Percentiles rank a stretch among this genome's conserved stretches.
These are phyloP conservation scores for Ceratonia siliqua DNA, from an alignment of 306 rosid species.

Conservation along the genomic window DNA sequence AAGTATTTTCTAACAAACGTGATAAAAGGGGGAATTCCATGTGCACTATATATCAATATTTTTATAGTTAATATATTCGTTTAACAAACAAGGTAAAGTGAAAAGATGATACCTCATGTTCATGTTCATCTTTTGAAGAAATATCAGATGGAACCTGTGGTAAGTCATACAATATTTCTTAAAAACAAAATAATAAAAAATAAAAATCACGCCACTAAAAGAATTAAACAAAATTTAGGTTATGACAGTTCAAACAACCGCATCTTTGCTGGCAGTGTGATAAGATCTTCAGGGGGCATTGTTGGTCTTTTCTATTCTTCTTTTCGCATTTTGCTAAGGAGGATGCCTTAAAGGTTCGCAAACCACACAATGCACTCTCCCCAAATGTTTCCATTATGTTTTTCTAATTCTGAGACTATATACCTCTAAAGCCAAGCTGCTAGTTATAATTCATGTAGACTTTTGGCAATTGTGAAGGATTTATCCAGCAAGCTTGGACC, in stretches of 20 bases:
- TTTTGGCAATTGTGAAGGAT: not conserved
- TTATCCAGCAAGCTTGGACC: not conserved
- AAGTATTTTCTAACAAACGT: not conserved
- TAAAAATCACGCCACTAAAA: conserved; percentile 1
- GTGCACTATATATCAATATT: not conserved
- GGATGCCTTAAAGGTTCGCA: not conserved
- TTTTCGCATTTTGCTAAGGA: not conserved
- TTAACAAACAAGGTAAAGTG: conserved; percentile 1
- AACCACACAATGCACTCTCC: not conserved
- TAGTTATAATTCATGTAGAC: not conserved
- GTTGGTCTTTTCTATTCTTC: no score
- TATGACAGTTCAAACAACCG: conserved; percentile 1
- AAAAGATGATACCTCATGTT: conserved; percentile 45
- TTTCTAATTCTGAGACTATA: not conserved
- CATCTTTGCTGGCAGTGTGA: conserved; percentile 11
- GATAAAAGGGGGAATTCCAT: not conserved
- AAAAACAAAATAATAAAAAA: not conserved
- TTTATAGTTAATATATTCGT: not conserved
- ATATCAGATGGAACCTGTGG: conserved; percentile 65
- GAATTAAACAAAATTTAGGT: conserved; percentile 22
- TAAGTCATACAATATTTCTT: conserved; percentile 23
- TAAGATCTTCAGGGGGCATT: not conserved
- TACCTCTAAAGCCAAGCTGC: not conserved
- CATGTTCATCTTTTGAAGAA: conserved; percentile 46
- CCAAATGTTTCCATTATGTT: not conserved